phyloP scores from a whole-genome alignment of 345 rosid genomes.

The Euphorbia lathyris region DNA sequence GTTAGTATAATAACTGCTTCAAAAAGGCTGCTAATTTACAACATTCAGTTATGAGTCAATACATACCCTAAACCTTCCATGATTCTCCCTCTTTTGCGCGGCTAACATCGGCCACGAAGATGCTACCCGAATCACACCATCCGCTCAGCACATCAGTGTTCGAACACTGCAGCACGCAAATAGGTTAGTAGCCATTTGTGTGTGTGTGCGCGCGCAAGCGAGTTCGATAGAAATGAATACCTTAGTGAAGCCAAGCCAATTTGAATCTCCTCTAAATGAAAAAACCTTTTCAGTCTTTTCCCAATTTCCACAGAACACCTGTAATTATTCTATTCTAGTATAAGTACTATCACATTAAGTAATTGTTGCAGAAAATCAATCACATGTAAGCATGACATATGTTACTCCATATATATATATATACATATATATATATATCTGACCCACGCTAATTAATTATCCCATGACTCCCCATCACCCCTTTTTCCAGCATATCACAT shows the following conservation, averaged over 20 bases:
- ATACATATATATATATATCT: too few species aligned
- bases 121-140: conserved; percentile 71
- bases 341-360: not conserved
- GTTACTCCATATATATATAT: too few species aligned
- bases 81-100: not conserved
- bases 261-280: conserved; percentile 68
- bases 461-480: not conserved
- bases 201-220: too few species aligned
- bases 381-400: not conserved
- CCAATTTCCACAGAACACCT: conserved; percentile 67
- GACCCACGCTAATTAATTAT: not conserved
- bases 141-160: conserved; percentile 55
- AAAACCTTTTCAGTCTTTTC: conserved; percentile 37
- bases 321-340: conserved; percentile 11
- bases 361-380: conserved; percentile 2
- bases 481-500: not conserved
- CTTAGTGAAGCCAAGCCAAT: conserved; percentile 74
- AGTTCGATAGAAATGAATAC: conserved; percentile 33
- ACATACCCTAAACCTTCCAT: conserved; percentile 1
- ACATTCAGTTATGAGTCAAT: too few species aligned
- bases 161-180: conserved; percentile 45
- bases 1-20: conserved; percentile 15
- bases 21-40: conserved; percentile 3
- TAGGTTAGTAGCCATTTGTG: too few species aligned
- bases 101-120: conserved; percentile 52